phyloP scores from a whole-genome alignment of 2,329 filamentous ascomycete genomes.

The Diaporthe amygdali region DNA sequence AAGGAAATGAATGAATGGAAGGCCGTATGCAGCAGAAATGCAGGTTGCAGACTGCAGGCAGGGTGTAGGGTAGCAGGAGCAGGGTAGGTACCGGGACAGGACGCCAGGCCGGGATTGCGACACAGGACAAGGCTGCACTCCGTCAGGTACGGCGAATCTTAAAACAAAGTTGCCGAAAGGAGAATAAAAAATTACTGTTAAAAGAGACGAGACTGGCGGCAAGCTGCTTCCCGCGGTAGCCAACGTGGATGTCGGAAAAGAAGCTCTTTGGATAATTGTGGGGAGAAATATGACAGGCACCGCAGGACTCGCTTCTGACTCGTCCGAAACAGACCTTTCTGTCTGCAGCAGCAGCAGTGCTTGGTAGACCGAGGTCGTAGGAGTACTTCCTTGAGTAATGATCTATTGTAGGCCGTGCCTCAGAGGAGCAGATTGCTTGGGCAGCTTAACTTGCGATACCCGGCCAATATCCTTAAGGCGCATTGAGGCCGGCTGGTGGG shows the following conservation, averaged over 20 bases:
- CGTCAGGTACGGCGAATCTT: neutral
- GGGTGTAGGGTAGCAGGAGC: neutral
- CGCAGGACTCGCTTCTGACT: slow-evolving; percentile 16
- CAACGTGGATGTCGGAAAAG: slow-evolving; percentile 4
- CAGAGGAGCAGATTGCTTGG: neutral
- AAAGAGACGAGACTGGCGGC: neutral
- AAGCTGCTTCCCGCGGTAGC: neutral
- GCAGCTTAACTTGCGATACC: neutral
- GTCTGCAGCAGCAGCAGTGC: neutral
- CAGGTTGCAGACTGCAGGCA: neutral
- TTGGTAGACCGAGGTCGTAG: no score
- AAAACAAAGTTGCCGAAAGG: neutral
- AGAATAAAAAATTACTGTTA: slow-evolving; percentile 6
- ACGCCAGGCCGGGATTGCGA: slow-evolving; percentile 11
- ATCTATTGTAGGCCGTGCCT: neutral
- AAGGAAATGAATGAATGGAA: slow-evolving; percentile 7
- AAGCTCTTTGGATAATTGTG: slow-evolving; percentile 13
- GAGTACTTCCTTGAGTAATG: no score
- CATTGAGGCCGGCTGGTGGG: neutral
- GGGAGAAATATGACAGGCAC: neutral
- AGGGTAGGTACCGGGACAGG: neutral
- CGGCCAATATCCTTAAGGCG: neutral
- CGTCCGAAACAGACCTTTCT: slow-evolving; percentile 9
- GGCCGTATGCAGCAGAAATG: neutral
- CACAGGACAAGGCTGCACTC: neutral